Evolutionary conservation across 768 basidiomycete genomes (phyloP).

Genomic region (Lentinula sp.): DNA sequence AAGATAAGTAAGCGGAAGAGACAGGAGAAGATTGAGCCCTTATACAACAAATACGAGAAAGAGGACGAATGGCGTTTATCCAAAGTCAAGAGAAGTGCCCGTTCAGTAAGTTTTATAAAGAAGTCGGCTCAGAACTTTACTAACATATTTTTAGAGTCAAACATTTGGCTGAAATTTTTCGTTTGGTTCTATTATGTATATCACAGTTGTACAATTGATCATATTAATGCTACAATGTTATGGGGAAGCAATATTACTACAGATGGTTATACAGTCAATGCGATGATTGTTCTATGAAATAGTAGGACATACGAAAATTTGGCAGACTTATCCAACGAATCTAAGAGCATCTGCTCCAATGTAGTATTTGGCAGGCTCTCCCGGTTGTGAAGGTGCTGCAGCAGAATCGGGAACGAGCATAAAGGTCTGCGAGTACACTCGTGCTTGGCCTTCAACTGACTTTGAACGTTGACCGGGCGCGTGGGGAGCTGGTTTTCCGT

Average conservation of each 20-base stretch:
- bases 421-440: constrained; percentile 86
- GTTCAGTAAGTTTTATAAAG: constrained; percentile 47
- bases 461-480: constrained; percentile 30
- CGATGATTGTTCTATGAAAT: background rate
- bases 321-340: constrained; percentile 52
- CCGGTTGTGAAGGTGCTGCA: constrained; percentile 55
- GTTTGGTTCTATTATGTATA: constrained; percentile 7
- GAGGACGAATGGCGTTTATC: constrained; percentile 93
- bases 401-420: constrained; percentile 74
- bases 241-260: background rate
- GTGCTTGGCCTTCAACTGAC: constrained; percentile 68
- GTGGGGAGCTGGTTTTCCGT: constrained; percentile 61
- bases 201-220: background rate
- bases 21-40: constrained; percentile 94
- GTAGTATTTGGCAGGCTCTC: constrained; percentile 79
- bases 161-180: constrained; percentile 65
- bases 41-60: constrained; percentile 94
- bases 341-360: constrained; percentile 73
- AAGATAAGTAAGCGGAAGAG: constrained; percentile 96
- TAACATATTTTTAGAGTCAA: constrained; percentile 54
- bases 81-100: constrained; percentile 85
- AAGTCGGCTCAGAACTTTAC: background rate
- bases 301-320: background rate
- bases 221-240: background rate
- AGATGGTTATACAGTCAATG: too few relatives aligned